A percentile compares a stretch with the other conserved stretches of the same genome.
These are phyloP conservation scores for Stephania cephalantha DNA, from an alignment of 164 flowering plant genomes.

Conservation along the genomic window DNA sequence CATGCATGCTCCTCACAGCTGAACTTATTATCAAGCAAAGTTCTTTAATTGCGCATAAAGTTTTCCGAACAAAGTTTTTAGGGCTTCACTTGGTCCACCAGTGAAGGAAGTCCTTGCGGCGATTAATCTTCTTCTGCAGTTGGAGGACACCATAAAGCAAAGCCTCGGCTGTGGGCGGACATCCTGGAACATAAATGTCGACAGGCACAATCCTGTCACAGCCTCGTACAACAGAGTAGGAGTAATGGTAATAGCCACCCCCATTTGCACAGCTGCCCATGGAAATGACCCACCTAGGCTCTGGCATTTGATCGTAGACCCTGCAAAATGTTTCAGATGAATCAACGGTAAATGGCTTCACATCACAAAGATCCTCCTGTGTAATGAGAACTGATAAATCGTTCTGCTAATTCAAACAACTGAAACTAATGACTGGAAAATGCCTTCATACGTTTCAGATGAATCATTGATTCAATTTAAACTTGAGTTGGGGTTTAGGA, in stretches of 20 bases:
- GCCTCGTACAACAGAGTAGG: conserved; percentile 95
- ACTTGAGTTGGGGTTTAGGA: too few species aligned
- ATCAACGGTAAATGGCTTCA: not conserved
- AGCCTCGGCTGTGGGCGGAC: conserved; percentile 99
- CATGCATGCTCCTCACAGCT: not conserved
- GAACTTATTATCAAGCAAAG: conserved; percentile 1
- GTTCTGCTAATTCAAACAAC: not conserved
- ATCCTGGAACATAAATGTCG: conserved; percentile 96
- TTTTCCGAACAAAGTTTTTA: not conserved
- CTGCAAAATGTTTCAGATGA: conserved; percentile 28
- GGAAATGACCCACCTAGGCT: conserved; percentile 98
- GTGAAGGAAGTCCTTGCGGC: conserved; percentile 86
- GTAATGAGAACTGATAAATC: not conserved
- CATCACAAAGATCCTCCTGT: not conserved
- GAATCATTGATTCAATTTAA: too few species aligned
- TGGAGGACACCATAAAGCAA: conserved; percentile 88
- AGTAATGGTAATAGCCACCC: conserved; percentile 98
- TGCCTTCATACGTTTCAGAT: too few species aligned
- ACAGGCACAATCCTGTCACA: conserved; percentile 98
- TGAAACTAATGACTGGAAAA: not conserved
- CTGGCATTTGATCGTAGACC: conserved; percentile 99
- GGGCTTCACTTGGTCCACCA: conserved; percentile 85
- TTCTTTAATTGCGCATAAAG: not conserved
- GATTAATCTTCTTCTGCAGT: conserved; percentile 93
- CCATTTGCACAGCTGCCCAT: conserved; percentile 99